phyloP scores from a whole-genome alignment of 2,329 filamentous ascomycete genomes.

The Xylaria arbuscula region DNA sequence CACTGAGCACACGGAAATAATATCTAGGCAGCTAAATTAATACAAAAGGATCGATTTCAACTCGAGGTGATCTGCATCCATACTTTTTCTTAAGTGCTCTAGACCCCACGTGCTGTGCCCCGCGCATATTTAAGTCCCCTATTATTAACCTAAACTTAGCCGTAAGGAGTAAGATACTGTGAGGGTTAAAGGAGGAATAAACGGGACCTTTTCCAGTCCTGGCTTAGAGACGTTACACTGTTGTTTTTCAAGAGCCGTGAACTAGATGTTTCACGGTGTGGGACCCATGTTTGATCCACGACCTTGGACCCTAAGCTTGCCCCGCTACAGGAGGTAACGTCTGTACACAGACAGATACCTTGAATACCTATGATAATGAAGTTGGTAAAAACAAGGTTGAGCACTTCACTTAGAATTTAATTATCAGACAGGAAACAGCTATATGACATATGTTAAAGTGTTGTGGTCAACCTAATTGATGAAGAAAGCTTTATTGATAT shows the following conservation, averaged over 20 bases:
- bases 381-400: too few relatives aligned
- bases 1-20: too few relatives aligned
- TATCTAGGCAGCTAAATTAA: too few relatives aligned
- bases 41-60: too few relatives aligned
- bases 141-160: too few relatives aligned
- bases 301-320: background rate
- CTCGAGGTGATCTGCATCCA: too few relatives aligned
- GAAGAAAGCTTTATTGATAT: background rate
- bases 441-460: background rate
- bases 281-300: slow-evolving; percentile 2
- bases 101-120: slow-evolving; percentile 6
- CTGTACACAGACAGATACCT: too few relatives aligned
- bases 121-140: background rate
- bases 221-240: background rate
- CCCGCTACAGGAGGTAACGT: too few relatives aligned
- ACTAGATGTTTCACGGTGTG: background rate
- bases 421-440: background rate
- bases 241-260: background rate
- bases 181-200: background rate
- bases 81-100: background rate
- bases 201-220: background rate
- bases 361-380: too few relatives aligned
- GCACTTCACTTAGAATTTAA: background rate
- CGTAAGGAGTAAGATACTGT: background rate
- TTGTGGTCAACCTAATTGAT: background rate